Base-by-base conservation (phyloP, 805 yeast species). In the Candida loeiensis region DNA sequence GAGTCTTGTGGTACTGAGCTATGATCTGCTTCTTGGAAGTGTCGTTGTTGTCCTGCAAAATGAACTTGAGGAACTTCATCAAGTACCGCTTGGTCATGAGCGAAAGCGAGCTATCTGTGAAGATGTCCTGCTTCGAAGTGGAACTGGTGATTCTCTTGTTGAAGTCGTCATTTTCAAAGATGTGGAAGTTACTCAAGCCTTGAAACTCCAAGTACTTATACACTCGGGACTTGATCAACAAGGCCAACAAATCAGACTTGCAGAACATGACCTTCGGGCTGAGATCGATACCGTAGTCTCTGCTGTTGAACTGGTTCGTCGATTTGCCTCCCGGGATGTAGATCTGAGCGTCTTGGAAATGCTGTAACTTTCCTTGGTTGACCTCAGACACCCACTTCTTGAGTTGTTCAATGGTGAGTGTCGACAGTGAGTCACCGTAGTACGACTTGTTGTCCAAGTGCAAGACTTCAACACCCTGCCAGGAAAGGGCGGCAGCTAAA, bases 391-490 rank as follows among this genome's bases (percentile, higher is more conserved):
- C 87, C 97, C 97, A 91, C 33, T 76, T 71, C 55, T 81, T 82
- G 46, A 89, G 62, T 61, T 93, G 96, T 49, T 88, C 95, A 35
- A 89, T 77, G 15, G 95, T 85, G 37, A 93, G 64, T 2, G 96
- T 85, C 4, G 97, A 89, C 36, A 82, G 74, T 25, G 83, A 74
- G 58, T 90, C 98, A 15, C 99, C 99, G 54, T 93, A 93, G 58
- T 86, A 82, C 20, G 79, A 73, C 55, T 89, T 84, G 31, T 80
- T 70, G 59, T 93, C 99, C 21, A 93, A 79, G 56, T 93, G 99
- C 32, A 93, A 67, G 6, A 93, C 97, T 48, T 76, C 80, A n/a
- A 93, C 80, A n/a, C 99, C 99, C 53, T 88, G 96, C 98, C 99
- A 93, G 9, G 97, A 84, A 34, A 93, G 71, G 0, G 97, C 91